Conservation (phyloP, 331 rosid species). For the Stylosanthes scabra region DNA sequence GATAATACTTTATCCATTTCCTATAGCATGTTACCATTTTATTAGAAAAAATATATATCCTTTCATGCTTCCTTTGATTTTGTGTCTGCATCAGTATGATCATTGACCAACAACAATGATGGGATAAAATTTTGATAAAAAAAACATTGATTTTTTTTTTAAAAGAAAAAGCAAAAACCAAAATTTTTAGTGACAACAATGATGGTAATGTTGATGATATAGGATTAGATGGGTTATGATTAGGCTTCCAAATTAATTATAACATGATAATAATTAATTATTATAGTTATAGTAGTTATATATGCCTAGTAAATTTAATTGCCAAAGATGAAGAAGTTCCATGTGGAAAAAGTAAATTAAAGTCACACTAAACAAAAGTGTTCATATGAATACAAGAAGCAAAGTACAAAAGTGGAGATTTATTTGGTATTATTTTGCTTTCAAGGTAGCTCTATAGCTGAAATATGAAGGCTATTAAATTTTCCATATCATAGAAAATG, state of each 20-base stretch:
- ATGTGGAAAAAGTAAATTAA: background rate
- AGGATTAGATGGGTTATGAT: background rate
- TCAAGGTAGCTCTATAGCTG: constrained; percentile 5
- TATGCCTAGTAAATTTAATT: background rate
- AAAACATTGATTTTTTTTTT: too few species aligned
- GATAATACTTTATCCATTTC: too few species aligned
- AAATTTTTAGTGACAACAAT: too few species aligned
- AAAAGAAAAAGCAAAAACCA: background rate
- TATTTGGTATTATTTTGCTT: constrained; percentile 20
- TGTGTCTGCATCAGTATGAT: too few species aligned
- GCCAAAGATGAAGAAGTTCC: background rate
- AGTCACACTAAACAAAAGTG: background rate
- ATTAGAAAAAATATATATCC: too few species aligned
- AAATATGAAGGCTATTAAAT: background rate
- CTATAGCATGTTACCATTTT: too few species aligned
- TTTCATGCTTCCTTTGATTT: too few species aligned
- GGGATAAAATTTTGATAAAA: too few species aligned
- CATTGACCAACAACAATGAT: too few species aligned
- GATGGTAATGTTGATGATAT: too few species aligned
- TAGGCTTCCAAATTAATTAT: background rate
- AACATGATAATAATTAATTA: background rate
- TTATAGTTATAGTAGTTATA: background rate
- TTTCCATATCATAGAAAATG: background rate
- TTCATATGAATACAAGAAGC: background rate
- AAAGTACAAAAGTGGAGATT: background rate